Base-by-base conservation (phyloP, 148 eudicot genomes). In the Rhododendron simsii region DNA sequence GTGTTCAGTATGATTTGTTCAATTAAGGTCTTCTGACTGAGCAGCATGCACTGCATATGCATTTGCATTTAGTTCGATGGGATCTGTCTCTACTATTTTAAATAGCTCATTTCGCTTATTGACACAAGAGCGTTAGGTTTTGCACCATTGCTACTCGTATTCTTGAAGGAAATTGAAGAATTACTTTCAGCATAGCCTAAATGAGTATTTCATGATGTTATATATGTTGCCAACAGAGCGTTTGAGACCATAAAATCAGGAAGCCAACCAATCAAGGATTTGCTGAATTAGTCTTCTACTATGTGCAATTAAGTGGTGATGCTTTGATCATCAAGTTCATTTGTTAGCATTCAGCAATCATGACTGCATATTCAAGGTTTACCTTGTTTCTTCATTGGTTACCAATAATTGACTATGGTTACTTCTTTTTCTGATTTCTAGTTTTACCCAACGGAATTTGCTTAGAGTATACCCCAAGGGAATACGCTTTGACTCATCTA, bases 391-490 rank as follows among this genome's bases (percentile, higher is more conserved):
- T 28, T n/a, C 15, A 48, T 48, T 23, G 21, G 23, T 23, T 16
- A 8, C 33, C 35, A 9, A 74, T 35, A 55, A 76, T 37, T 23
- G 11, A 76, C n/a, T 53, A 23, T 55, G 47, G 30, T 55, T 15
- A 39, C 74, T 84, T 75, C 47, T 28, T 78, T 41, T 71, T 71
- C 41, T 71, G 20, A 71, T 71, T n/a, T 78, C 80, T 51, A 95
- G 98, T 87, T 93, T 95, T 89, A 95, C 96, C 8, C 96, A 91
- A 82, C 85, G 86, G 84, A 93, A 95, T 86, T 78, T 95, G 26
- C 92, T 95, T 26, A 95, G 96, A 87, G 84, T 93, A 50, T 95
- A 88, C 84, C 98, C 98, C 0, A 93, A 91, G 86, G 94, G 93
- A 2, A 76, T 90, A 13, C 92, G 95, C n/a, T 41, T 95, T 35